These are phyloP conservation scores for Epipyxis sp. DNA, from an alignment of 108 stramenopile genomes.

Conservation along the genomic window DNA sequence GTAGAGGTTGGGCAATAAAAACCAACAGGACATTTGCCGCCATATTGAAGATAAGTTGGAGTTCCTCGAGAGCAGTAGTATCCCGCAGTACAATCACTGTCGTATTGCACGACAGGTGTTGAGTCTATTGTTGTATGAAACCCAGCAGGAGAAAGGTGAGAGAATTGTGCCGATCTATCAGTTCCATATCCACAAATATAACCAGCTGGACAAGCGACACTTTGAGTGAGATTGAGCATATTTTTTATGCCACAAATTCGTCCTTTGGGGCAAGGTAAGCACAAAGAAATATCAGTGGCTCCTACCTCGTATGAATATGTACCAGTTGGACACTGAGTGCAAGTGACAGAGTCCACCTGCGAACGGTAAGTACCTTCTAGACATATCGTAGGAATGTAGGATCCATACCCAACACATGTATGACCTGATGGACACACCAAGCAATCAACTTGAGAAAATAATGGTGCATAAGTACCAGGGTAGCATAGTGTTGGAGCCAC, in stretches of 20 bases:
- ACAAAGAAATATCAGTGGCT: constrained; percentile 70
- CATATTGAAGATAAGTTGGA: constrained; percentile 42
- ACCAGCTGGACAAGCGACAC: constrained; percentile 64
- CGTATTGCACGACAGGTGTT: constrained; percentile 54
- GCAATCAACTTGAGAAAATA: constrained; percentile 59
- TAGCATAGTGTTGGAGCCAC: constrained; percentile 75
- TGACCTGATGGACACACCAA: constrained; percentile 69
- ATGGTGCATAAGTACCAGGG: constrained; percentile 77
- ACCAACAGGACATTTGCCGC: constrained; percentile 65
- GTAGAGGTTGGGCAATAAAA: constrained; percentile 69
- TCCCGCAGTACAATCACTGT: constrained; percentile 56
- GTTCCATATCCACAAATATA: constrained; percentile 67
- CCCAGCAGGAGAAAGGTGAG: constrained; percentile 67
- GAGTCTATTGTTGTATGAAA: constrained; percentile 57
- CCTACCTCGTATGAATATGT: constrained; percentile 66
- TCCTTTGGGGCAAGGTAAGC: constrained; percentile 71
- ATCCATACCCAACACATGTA: constrained; percentile 71
- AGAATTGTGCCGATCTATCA: constrained; percentile 60
- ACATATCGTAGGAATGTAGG: constrained; percentile 75
- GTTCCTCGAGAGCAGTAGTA: constrained; percentile 65
- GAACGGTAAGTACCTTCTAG: constrained; percentile 68
- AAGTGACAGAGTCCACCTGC: constrained; percentile 67
- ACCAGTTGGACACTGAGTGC: constrained; percentile 69
- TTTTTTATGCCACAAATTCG: constrained; percentile 64
- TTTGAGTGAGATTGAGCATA: constrained; percentile 29